phyloP scores from a whole-genome alignment of 179 eudicot species.

The Spinacia oleracea region DNA sequence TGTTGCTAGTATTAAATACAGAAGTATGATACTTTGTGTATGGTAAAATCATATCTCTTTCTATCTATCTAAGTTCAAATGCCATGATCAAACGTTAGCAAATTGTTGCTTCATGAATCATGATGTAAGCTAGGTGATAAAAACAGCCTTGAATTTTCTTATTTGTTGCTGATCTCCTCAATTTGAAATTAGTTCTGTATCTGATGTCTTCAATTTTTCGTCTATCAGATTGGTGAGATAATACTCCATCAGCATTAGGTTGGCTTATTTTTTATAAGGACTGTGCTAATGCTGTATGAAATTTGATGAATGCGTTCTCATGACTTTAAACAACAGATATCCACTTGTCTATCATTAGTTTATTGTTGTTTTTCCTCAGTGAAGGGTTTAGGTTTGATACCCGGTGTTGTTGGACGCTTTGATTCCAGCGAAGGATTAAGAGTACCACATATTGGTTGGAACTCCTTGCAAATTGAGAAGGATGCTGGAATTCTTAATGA shows the following conservation, averaged over 20 bases:
- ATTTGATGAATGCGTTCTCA: background rate
- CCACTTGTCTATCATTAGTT: background rate
- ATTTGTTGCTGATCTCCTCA: background rate
- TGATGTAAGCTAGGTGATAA: background rate
- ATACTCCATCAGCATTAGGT: background rate
- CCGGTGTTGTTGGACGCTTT: constrained; percentile 95
- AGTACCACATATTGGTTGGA: constrained; percentile 99
- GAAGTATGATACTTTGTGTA: background rate
- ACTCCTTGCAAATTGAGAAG: constrained; percentile 65
- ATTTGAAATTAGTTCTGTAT: background rate
- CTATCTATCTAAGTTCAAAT: background rate
- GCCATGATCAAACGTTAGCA: background rate
- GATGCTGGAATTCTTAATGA: constrained; percentile 75
- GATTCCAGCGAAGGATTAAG: constrained; percentile 69
- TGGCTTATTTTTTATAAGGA: too few species aligned
- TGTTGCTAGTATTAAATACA: background rate
- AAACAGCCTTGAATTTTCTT: background rate
- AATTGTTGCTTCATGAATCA: background rate
- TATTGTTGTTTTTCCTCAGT: constrained; percentile 47
- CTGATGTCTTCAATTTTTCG: background rate
- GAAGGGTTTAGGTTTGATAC: constrained; percentile 94
- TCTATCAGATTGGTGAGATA: background rate
- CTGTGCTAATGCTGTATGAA: too few species aligned
- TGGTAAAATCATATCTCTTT: background rate
- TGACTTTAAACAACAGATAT: background rate